phyloP scores from a whole-genome alignment of 192 early-diverging fungal genomes.

The Coemansia sp. region DNA sequence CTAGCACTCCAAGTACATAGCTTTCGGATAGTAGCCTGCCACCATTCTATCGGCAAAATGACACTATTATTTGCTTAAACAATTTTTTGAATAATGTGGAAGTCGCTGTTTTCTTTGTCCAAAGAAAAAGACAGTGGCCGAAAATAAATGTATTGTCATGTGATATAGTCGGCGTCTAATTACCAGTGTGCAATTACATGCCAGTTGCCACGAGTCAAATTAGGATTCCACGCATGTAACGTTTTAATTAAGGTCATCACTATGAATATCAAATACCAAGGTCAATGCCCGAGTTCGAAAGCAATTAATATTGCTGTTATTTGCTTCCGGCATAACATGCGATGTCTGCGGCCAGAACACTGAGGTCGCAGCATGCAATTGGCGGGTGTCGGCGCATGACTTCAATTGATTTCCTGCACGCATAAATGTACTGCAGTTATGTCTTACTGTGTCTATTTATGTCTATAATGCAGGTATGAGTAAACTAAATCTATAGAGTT shows the following conservation, averaged over 20 bases:
- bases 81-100: too few species aligned
- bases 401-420: not conserved
- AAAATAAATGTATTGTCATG: too few species aligned
- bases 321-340: not conserved
- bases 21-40: too few species aligned
- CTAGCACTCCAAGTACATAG: too few species aligned
- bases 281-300: not conserved
- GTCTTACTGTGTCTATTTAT: not conserved
- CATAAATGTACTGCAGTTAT: not conserved
- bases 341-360: not conserved
- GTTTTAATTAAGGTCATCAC: not conserved
- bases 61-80: too few species aligned
- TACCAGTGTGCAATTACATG: not conserved
- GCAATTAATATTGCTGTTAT: conserved; percentile 1
- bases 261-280: not conserved
- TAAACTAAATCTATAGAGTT: not conserved
- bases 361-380: not conserved
- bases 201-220: conserved; percentile 1
- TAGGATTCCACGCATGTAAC: not conserved
- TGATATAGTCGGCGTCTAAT: not conserved
- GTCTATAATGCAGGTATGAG: not conserved
- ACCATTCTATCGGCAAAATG: too few species aligned
- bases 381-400: not conserved
- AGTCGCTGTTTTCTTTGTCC: too few species aligned
- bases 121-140: too few species aligned